These are phyloP conservation scores for Discostella stelligeroides DNA, from an alignment of 108 stramenopile species.

Conservation along the genomic window DNA sequence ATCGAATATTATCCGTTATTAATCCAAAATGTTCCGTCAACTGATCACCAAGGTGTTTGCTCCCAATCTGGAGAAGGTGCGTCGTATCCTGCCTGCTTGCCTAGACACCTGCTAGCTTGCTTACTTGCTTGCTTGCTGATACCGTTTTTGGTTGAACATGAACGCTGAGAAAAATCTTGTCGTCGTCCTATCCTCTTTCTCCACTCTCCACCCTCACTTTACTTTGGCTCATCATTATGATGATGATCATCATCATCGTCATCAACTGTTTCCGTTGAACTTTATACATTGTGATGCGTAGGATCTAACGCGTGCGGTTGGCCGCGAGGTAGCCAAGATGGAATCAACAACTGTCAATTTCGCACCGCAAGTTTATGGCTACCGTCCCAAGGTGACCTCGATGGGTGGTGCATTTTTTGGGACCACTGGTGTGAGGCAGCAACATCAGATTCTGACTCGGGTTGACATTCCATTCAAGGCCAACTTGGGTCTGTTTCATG, in stretches of 20 bases:
- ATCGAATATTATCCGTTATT: too few relatives aligned
- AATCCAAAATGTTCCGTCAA: slow-evolving; percentile 13
- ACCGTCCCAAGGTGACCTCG: slow-evolving; percentile 17
- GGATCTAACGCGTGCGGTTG: slow-evolving; percentile 27
- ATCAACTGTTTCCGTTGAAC: too few relatives aligned
- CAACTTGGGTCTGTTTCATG: slow-evolving; percentile 26
- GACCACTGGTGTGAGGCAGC: neutral
- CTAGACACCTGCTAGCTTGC: too few relatives aligned
- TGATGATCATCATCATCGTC: too few relatives aligned
- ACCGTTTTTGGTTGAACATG: too few relatives aligned
- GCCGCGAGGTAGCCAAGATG: slow-evolving; percentile 31
- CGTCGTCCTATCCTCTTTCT: neutral
- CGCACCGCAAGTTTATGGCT: slow-evolving; percentile 30
- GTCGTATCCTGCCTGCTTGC: too few relatives aligned
- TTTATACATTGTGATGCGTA: too few relatives aligned
- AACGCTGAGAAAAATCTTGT: too few relatives aligned
- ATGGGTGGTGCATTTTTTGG: slow-evolving; percentile 17
- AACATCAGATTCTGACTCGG: slow-evolving; percentile 4
- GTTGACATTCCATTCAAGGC: slow-evolving; percentile 39
- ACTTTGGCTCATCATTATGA: too few relatives aligned
- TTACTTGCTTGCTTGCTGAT: too few relatives aligned
- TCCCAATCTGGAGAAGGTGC: slow-evolving; percentile 31
- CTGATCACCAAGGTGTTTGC: slow-evolving; percentile 25
- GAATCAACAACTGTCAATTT: slow-evolving; percentile 11
- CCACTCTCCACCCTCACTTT: too few relatives aligned